Conservation (phyloP, 2,329 filamentous ascomycete genomes). For the Moelleriella libera region DNA sequence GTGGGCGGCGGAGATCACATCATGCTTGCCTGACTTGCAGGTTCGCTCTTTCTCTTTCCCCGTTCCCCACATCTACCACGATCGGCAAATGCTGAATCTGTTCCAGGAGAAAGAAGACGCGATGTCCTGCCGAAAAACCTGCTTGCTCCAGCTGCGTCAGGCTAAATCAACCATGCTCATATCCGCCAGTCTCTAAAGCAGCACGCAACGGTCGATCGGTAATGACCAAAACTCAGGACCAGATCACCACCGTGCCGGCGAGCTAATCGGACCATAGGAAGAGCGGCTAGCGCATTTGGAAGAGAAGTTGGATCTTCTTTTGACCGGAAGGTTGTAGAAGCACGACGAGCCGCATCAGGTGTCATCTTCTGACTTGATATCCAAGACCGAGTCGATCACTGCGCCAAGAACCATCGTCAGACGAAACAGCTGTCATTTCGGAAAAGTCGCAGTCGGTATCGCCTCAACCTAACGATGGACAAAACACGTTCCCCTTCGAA, state of each 20-base stretch:
- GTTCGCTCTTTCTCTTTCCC: slow-evolving; percentile 13
- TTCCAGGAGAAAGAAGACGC: slow-evolving; percentile 30
- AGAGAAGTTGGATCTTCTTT: slow-evolving; percentile 35
- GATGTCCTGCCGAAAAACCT: slow-evolving; percentile 36
- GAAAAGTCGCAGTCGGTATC: slow-evolving; percentile 20
- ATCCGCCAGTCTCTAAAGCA: slow-evolving; percentile 22
- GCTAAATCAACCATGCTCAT: slow-evolving; percentile 31
- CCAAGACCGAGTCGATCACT: slow-evolving; percentile 13
- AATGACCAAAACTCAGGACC: slow-evolving; percentile 5
- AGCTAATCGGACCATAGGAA: slow-evolving; percentile 18
- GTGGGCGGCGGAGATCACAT: slow-evolving; percentile 23
- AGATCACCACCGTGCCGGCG: neutral
- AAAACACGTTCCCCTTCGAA: slow-evolving; percentile 5
- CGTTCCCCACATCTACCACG: slow-evolving; percentile 1
- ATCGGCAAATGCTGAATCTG: neutral
- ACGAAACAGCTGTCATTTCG: slow-evolving; percentile 15
- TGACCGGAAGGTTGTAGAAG: slow-evolving; percentile 23
- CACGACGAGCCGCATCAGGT: neutral
- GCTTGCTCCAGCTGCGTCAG: slow-evolving; percentile 35
- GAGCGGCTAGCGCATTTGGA: slow-evolving; percentile 35
- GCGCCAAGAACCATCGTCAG: slow-evolving; percentile 13
- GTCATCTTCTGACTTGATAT: slow-evolving; percentile 14
- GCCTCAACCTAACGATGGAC: slow-evolving; percentile 12
- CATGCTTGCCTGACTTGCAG: slow-evolving; percentile 33
- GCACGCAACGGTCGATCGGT: slow-evolving; percentile 29